Evolutionary conservation across 129 eudicot species (phyloP), one percentile per base, ranked within the genome.

Genomic region (Lactuca saligna): DNA sequence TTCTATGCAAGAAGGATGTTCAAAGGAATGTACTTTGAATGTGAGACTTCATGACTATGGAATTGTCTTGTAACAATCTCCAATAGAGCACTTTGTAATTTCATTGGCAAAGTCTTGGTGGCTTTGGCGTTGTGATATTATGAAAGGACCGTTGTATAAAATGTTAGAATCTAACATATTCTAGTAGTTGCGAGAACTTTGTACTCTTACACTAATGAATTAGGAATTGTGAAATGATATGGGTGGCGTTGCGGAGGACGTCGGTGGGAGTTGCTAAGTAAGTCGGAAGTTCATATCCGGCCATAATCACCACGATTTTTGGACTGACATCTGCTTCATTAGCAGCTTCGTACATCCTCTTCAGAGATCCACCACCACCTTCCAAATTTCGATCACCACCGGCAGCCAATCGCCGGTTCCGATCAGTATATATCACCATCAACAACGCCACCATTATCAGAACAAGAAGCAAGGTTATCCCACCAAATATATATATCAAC

Each of bases 221-320:
- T n/a, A n/a, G n/a, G n/a, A n/a, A n/a, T n/a, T n/a, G n/a, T n/a
- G n/a, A n/a, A n/a, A n/a, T n/a, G n/a, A n/a, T n/a, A 8, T 4
- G 8, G 12, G 35, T 5, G 12, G 66, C 64, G 41, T 63, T 25
- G 69, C 49, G 7, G 25, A 15, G 17, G 4, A 54, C 42, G n/a
- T 54, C 67, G 53, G 73, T 48, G 9, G 86, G 88, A 46, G 70
- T 75, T 38, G 95, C 95, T 25, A 88, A 12, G 74, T 71, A 79
- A 3, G 84, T 78, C n/a, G 95, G 91, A 51, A 72, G 81, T 37
- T 85, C 81, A 44, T 88, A 84, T 61, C 95, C 95, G 70, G 95
- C 88, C 91, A 88, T 82, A 60, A 88, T 82, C 17, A 88, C 95
- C 5, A 85, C 77, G 0, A 84, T 17, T 76, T 72, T 72, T 0